Evolutionary conservation across 2,329 filamentous ascomycete species (phyloP), one percentile per base, ranked within the genome.

Genomic region (Arthrobotrys musiformis): DNA sequence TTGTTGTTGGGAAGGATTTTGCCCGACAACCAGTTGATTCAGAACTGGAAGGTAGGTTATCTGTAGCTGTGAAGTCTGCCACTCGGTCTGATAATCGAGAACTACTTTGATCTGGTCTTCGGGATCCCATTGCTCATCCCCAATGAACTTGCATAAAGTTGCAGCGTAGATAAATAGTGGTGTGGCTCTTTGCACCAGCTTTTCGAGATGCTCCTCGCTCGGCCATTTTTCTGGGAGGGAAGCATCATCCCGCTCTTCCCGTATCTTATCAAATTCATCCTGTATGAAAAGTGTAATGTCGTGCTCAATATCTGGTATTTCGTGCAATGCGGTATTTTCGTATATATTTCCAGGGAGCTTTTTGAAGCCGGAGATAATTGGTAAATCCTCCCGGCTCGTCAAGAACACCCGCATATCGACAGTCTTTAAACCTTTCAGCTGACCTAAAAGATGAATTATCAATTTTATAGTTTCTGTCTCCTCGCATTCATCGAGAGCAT

Each of bases 401-500:
- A 81, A 19, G 54, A 81, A 80, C 11, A 52, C 48, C 30, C 48
- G 22, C 4, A 52, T 19, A 52, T 52, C 48, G 6, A 81, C 30
- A 5, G 81, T 1, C 78, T 58, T 8, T 72, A 35, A n/a, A 50
- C 58, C 46, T 40, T 67, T 77, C 1, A 69, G 24, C 79, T 50
- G 22, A n/a, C 48, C 35, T 11, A 80, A 48, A 9, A 81, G 66
- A 42, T 76, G 46, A 22, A 81, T 63, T 35, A 81, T 78, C 4
- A 68, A 4, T 30, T 46, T 19, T 24, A 79, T 73, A 40, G 79
- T 76, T 28, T 80, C 54, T 24, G 81, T 78, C 6, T 44, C 35
- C 0, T 81, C 79, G 52, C 81, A 83, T 54, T 83, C 81, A 67
- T 83, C 81, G 15, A 83, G 73, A 1, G 82, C 82, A 78, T 83